Evolutionary conservation across 345 rosid genomes (phyloP).

Genomic region (Turnera subulata): DNA sequence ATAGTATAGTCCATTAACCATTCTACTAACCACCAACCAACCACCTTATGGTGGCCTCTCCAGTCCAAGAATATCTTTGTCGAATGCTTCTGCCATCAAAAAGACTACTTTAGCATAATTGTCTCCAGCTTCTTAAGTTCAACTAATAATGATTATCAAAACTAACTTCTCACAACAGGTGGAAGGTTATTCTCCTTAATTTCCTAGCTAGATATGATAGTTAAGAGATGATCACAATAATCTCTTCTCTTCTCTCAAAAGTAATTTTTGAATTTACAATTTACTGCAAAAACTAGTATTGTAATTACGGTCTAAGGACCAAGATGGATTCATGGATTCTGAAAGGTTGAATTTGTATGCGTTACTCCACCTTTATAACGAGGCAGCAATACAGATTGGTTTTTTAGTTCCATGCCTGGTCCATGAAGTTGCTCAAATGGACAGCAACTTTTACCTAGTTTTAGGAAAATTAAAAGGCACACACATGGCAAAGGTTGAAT

Average conservation of each 20-base stretch:
- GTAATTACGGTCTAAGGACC: not conserved
- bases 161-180: constrained; percentile 3
- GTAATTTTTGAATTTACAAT: not conserved
- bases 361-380: constrained; percentile 7
- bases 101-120: constrained; percentile 15
- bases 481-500: constrained; percentile 11
- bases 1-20: constrained; percentile 9
- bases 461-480: constrained; percentile 1
- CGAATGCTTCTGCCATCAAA: constrained; percentile 41
- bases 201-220: no score
- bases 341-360: not conserved
- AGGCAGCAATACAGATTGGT: not conserved
- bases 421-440: not conserved
- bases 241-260: no score
- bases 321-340: constrained; percentile 4
- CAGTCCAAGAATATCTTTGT: constrained; percentile 38
- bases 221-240: no score
- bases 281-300: no score
- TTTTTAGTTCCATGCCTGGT: not conserved
- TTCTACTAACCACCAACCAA: constrained; percentile 18
- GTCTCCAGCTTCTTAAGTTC: constrained; percentile 15
- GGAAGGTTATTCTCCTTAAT: not conserved
- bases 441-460: constrained; percentile 10
- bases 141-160: constrained; percentile 24
- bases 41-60: constrained; percentile 35